Evolutionary conservation across 208 protist species (phyloP).

Genomic region (Crithidia fasciculata): DNA sequence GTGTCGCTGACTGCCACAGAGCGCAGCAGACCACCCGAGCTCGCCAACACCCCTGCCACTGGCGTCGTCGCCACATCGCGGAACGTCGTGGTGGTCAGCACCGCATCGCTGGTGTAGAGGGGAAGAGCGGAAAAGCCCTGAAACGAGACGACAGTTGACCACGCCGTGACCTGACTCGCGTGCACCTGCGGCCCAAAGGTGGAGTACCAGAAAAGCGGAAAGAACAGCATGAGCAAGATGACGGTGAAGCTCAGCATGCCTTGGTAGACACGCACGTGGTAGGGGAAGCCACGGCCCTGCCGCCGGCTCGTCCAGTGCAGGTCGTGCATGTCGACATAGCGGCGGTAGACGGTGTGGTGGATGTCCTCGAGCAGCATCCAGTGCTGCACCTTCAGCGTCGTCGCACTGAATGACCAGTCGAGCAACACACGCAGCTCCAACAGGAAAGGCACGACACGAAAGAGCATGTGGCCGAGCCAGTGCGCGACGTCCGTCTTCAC

Average conservation of each 20-base stretch:
- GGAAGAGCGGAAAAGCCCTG: slow-evolving; percentile 11
- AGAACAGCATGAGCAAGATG: slow-evolving; percentile 52
- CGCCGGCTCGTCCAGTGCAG: slow-evolving; percentile 45
- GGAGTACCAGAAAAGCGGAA: slow-evolving; percentile 84
- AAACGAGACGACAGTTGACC: slow-evolving; percentile 29
- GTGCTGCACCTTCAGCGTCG: slow-evolving; percentile 70
- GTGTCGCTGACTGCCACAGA: slow-evolving; percentile 25
- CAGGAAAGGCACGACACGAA: slow-evolving; percentile 71
- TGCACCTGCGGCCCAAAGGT: slow-evolving; percentile 73
- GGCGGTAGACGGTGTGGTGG: slow-evolving; percentile 60
- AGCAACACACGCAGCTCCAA: slow-evolving; percentile 79
- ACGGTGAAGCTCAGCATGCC: slow-evolving; percentile 63
- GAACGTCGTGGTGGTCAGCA: slow-evolving; percentile 14
- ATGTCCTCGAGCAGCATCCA: slow-evolving; percentile 87
- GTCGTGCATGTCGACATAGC: slow-evolving; percentile 76
- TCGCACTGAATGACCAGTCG: slow-evolving; percentile 76
- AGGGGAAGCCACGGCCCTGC: slow-evolving; percentile 50
- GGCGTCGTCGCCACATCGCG: slow-evolving; percentile 16
- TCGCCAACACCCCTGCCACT: slow-evolving; percentile 2
- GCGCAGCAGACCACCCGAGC: slow-evolving; percentile 5
- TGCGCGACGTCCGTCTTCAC: slow-evolving; percentile 46
- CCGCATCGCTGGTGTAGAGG: slow-evolving; percentile 23
- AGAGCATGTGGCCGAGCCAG: slow-evolving; percentile 57
- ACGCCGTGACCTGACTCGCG: slow-evolving; percentile 39
- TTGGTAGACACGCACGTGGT: slow-evolving; percentile 52